Evolutionary conservation across 140 eudicot genomes (phyloP), one percentile per base, ranked within the genome.

Genomic region (Flaveria floridana): DNA sequence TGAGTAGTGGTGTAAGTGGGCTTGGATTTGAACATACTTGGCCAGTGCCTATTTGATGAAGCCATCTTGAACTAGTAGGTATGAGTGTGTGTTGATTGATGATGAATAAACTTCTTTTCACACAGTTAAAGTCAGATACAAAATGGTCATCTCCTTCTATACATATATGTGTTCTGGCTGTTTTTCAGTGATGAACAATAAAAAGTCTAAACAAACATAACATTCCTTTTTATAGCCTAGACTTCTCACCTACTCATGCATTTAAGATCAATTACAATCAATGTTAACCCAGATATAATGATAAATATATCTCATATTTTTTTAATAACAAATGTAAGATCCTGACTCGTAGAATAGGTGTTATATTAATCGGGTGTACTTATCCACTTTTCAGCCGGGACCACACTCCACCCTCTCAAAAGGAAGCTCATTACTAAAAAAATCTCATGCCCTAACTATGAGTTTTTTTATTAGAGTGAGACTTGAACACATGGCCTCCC

Each of bases 21-120:
- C 58, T 90, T 94, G 64, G 99, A 90, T 72, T 88, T 94, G 84
- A 94, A 94, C 96, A 94, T 85, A 72, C 96, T 94, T 50, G 99
- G 99, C 99, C 99, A 94, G 85, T 94, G 96, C 64, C 91, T 84
- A 82, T 94, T 94, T 66, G 99, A 90, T 62, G 99, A 94, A 71
- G 87, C 86, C 97, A 90, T 89, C 65, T 65, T 16, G 26, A 52
- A 62, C n/a, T 65, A 65, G 37, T 58, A 68, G 23, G 15, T 62
- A 72, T 72, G n/a, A 48, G 12, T 13, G 5, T 48, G 2, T 48
- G n/a, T 48, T 48, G 81, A 76, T 76, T 62, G 81, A 70, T 70
- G 78, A 7, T 62, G 70, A 75, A 80, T 80, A 48, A 76, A 44
- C 66, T 73, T 74, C 25, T 53, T 65, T 59, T 16, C 51, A 51